Evolutionary conservation across 1,284 basidiomycete species (phyloP), one percentile per base, ranked within the genome.

Genomic region (Mycosarcoma mackinlayi): DNA sequence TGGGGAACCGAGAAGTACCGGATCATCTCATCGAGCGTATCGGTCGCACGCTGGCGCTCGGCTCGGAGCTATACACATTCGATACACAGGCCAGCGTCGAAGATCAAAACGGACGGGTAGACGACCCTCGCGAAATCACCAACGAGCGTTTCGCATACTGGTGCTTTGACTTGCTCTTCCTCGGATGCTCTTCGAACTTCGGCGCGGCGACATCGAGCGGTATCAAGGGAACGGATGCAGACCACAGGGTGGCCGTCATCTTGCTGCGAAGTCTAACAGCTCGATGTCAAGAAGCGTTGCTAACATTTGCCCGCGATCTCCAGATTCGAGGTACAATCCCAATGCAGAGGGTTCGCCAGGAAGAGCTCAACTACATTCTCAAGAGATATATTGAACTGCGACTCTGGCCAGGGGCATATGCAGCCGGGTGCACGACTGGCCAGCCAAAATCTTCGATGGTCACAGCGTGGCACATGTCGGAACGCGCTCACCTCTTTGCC

Each of bases 71-170:
- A 25, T 91, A 92, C 45, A 60, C 30, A 37, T 59, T 59, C 9
- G 47, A 64, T 25, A 35, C 49, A 4, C 54, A 46, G 14, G 35
- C 21, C 1, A 6, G 5, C 28, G 14, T 59, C 30, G 57, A 58
- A 9, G 56, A 41, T 18, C 42, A 53, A 27, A 49, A 58, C 28
- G 64, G 8, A 72, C 85, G 39, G 24, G 56, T 56, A 3, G 63
- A 66, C 18, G 63, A 65, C 13, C 59, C 70, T 2, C 16, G 40
- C 0, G 51, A 84, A 84, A 24, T 87, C 87, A 88, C 90, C 0
- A 86, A 91, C 44, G 94, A 98, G 83, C 86, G 90, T 9, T 93
- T 94, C 78, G 90, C 91, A 8, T 96, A 93, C 84, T 97, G 94
- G 93, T 93, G 92, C 73, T 91, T 97, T 64, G 93, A 96, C 76